phyloP scores from a whole-genome alignment of 768 basidiomycete species.

The Termitomyces sp. region DNA sequence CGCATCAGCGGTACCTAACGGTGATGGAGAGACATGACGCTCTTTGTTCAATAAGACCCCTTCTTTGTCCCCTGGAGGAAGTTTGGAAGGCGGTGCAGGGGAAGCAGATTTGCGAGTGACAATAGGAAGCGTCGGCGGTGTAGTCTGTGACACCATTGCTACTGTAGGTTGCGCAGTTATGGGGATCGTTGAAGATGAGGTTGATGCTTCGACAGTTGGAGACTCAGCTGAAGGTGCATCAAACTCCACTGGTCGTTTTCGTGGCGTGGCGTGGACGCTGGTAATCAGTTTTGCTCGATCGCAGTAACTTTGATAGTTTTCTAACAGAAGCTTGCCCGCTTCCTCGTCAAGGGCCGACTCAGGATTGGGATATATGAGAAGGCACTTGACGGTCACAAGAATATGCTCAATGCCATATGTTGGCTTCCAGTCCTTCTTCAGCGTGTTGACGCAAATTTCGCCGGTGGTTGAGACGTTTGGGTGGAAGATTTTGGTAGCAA shows the following conservation, averaged over 20 bases:
- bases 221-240: conserved; percentile 36
- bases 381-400: conserved; percentile 88
- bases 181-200: conserved; percentile 18
- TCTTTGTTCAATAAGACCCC: conserved; percentile 38
- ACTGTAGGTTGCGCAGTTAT: conserved; percentile 17
- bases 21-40: conserved; percentile 62
- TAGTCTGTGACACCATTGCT: conserved; percentile 15
- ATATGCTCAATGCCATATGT: conserved; percentile 89
- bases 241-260: conserved; percentile 69
- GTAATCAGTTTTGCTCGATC: conserved; percentile 85
- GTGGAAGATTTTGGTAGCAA: conserved; percentile 94
- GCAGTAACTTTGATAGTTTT: conserved; percentile 87
- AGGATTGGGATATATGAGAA: conserved; percentile 95
- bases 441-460: conserved; percentile 95
- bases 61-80: conserved; percentile 35
- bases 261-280: conserved; percentile 84
- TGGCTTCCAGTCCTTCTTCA: conserved; percentile 97
- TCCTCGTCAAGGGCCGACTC: conserved; percentile 96
- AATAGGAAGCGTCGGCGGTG: conserved; percentile 28
- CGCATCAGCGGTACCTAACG: conserved; percentile 65
- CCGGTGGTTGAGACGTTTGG: conserved; percentile 88
- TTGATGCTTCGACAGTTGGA: conserved; percentile 22
- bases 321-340: conserved; percentile 86
- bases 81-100: conserved; percentile 35
- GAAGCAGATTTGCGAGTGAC: conserved; percentile 39